A percentile compares a stretch with the other conserved stretches of the same genome.
phyloP scores from a whole-genome alignment of 1,284 basidiomycete genomes.

The Thelephora terrestris region DNA sequence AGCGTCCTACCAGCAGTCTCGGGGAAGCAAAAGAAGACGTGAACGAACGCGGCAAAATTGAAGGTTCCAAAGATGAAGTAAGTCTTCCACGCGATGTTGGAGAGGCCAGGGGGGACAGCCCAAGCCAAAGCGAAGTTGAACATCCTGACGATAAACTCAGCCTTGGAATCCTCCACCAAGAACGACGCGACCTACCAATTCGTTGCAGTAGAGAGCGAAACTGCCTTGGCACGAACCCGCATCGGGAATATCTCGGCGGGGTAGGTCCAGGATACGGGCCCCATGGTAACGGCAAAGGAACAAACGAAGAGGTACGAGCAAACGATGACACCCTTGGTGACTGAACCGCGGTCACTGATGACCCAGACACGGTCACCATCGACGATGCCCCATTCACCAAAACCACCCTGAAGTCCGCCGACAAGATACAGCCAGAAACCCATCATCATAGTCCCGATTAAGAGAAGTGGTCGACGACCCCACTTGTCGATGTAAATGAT shows the following conservation, averaged over 20 bases:
- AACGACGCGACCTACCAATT: slow-evolving; percentile 33
- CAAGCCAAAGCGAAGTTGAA: slow-evolving; percentile 69
- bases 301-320: slow-evolving; percentile 71
- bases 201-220: slow-evolving; percentile 47
- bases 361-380: slow-evolving; percentile 45
- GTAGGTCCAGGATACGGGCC: slow-evolving; percentile 64
- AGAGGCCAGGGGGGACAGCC: slow-evolving; percentile 31
- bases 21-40: slow-evolving; percentile 66
- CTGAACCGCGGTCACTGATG: slow-evolving; percentile 40
- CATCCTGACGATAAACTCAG: slow-evolving; percentile 50
- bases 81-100: slow-evolving; percentile 31
- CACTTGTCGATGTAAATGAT: slow-evolving; percentile 71
- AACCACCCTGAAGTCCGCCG: slow-evolving; percentile 61
- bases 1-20: slow-evolving; percentile 64
- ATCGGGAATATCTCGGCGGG: slow-evolving; percentile 52
- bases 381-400: slow-evolving; percentile 49
- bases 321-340: slow-evolving; percentile 63
- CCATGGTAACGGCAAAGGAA: slow-evolving; percentile 68
- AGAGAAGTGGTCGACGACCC: slow-evolving; percentile 71
- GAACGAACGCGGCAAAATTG: slow-evolving; percentile 62
- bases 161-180: not conserved
- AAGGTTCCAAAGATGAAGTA: slow-evolving; percentile 72
- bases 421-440: slow-evolving; percentile 70
- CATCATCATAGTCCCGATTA: slow-evolving; percentile 58
- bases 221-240: slow-evolving; percentile 65